A percentile compares a stretch with the other conserved stretches of the same genome.
Evolutionary conservation across 2,329 filamentous ascomycete species (phyloP).

Genomic region (Curvularia eragrostidis): DNA sequence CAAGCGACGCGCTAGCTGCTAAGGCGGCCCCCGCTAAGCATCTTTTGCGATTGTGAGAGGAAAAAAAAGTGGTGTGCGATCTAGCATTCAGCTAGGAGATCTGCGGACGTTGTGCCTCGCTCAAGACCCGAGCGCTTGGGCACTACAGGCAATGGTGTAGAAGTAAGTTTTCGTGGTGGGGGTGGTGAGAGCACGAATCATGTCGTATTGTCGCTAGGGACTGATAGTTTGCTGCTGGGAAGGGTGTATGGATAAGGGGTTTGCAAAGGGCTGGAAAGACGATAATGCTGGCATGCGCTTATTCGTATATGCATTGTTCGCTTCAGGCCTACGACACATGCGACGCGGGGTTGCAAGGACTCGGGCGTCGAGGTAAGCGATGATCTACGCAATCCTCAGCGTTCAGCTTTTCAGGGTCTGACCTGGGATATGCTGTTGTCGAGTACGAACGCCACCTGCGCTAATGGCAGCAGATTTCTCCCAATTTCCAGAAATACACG

Average conservation of each 20-base stretch:
- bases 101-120: conserved; percentile 16
- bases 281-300: background rate
- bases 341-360: conserved; percentile 11
- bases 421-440: conserved; percentile 23
- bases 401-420: conserved; percentile 29
- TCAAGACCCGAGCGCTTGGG: conserved; percentile 10
- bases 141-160: conserved; percentile 7
- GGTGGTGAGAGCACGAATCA: conserved; percentile 9
- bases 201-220: background rate
- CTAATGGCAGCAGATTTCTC: conserved; percentile 13
- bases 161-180: conserved; percentile 8
- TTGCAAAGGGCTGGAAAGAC: background rate
- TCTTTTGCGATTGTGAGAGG: background rate
- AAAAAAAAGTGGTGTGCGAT: conserved; percentile 16
- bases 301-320: background rate
- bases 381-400: conserved; percentile 23
- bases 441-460: conserved; percentile 26
- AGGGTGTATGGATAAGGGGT: background rate
- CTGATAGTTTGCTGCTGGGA: background rate
- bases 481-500: conserved; percentile 26
- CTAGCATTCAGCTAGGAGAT: conserved; percentile 16
- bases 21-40: background rate
- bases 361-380: conserved; percentile 14
- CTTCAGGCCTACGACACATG: background rate
- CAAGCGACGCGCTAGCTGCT: conserved; percentile 7